Evolutionary conservation across 2,329 filamentous ascomycete genomes (phyloP).

Genomic region (Pyrenochaeta sp.): DNA sequence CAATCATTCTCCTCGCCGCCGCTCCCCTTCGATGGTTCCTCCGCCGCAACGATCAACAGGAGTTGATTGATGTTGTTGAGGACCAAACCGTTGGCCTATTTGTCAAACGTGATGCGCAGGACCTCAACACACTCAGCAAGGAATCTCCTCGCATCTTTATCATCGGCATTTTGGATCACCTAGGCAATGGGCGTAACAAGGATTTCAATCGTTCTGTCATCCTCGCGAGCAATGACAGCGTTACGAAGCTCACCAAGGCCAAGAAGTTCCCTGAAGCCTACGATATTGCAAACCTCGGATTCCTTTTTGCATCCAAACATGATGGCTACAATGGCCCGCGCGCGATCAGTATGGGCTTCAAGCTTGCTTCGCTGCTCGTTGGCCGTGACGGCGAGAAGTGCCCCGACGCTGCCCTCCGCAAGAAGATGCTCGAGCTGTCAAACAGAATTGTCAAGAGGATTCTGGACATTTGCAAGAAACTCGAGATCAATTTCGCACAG

Average conservation of each 20-base stretch:
- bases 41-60: conserved; percentile 27
- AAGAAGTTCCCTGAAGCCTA: conserved; percentile 45
- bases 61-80: conserved; percentile 35
- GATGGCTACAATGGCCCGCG: conserved; percentile 43
- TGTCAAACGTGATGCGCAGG: conserved; percentile 36
- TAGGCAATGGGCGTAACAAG: conserved; percentile 39
- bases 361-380: conserved; percentile 44
- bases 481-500: conserved; percentile 55
- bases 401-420: conserved; percentile 44
- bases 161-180: conserved; percentile 38
- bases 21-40: conserved; percentile 43
- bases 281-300: conserved; percentile 45
- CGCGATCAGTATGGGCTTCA: conserved; percentile 50
- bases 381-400: conserved; percentile 39
- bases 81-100: conserved; percentile 39
- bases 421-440: conserved; percentile 53
- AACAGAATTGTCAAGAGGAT: conserved; percentile 53
- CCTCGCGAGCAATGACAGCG: conserved; percentile 32
- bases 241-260: conserved; percentile 33
- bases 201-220: conserved; percentile 41
- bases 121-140: conserved; percentile 38
- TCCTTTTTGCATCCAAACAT: conserved; percentile 41
- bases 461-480: conserved; percentile 49
- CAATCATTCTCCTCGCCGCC: conserved; percentile 41
- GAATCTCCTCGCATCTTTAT: conserved; percentile 43